Conservation (phyloP, 2,329 filamentous ascomycete genomes). For the Pestalotiopsis sp. region DNA sequence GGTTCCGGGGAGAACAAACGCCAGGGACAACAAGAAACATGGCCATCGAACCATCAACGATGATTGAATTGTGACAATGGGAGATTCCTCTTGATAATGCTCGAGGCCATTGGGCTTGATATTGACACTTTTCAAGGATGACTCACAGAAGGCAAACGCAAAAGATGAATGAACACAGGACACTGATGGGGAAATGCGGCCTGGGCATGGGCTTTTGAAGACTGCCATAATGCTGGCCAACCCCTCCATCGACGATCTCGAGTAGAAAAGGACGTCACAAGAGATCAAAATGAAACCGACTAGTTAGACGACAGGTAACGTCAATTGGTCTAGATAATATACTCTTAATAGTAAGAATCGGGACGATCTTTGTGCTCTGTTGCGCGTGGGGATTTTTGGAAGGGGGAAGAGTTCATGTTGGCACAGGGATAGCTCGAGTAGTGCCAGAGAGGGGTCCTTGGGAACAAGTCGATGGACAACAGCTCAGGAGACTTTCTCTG, state of each 20-base stretch:
- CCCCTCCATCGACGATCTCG: slow-evolving; percentile 7
- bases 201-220: neutral
- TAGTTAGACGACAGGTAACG: slow-evolving; percentile 13
- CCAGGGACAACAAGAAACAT: too few species aligned
- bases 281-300: slow-evolving; percentile 12
- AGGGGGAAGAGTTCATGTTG: neutral
- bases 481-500: neutral
- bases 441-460: neutral
- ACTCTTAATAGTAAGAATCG: slow-evolving; percentile 11
- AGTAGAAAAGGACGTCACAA: neutral
- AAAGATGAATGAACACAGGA: neutral
- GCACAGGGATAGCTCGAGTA: slow-evolving; percentile 5
- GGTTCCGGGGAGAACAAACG: too few species aligned
- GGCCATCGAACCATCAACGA: too few species aligned
- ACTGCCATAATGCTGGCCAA: slow-evolving; percentile 1
- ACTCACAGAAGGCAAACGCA: neutral
- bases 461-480: neutral
- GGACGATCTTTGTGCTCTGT: slow-evolving; percentile 7
- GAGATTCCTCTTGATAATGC: neutral
- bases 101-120: neutral
- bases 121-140: neutral
- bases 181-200: neutral
- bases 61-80: too few species aligned
- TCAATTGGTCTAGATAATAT: slow-evolving; percentile 12
- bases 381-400: neutral